These are phyloP conservation scores for Pythium phragmitis DNA, from an alignment of 352 stramenopile genomes.

Conservation along the genomic window DNA sequence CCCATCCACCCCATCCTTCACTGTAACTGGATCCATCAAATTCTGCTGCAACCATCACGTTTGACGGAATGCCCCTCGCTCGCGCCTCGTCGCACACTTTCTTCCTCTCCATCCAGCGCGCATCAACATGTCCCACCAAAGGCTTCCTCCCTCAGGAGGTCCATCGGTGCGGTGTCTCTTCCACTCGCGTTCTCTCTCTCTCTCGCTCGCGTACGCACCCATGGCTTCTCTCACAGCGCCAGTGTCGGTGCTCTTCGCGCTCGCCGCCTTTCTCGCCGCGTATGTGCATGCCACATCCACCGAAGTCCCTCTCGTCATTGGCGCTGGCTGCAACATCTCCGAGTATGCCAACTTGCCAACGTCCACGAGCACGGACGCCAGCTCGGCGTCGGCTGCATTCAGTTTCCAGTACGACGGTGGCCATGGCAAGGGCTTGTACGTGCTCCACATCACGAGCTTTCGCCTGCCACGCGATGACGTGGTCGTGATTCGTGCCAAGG, in stretches of 20 bases:
- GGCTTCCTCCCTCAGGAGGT: not conserved
- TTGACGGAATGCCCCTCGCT: not conserved
- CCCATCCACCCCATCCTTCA: too few species aligned
- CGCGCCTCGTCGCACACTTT: not conserved
- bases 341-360: constrained; percentile 44
- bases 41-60: not conserved
- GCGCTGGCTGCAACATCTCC: constrained; percentile 51
- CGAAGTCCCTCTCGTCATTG: constrained; percentile 28
- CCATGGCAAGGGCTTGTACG: constrained; percentile 54
- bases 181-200: constrained; percentile 7
- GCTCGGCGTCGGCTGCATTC: constrained; percentile 30
- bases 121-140: not conserved
- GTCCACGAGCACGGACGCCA: not conserved
- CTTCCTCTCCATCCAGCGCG: constrained; percentile 2
- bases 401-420: constrained; percentile 45
- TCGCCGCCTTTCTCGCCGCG: not conserved
- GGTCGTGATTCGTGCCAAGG: constrained; percentile 38
- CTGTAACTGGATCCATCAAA: not conserved
- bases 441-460: constrained; percentile 59
- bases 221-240: not conserved
- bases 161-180: constrained; percentile 8
- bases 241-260: not conserved
- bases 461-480: constrained; percentile 47
- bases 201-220: not conserved
- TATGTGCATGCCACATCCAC: not conserved